These are phyloP conservation scores for Citeromyces hawaiiensis DNA, from an alignment of 1,139 yeast species.

Conservation along the genomic window DNA sequence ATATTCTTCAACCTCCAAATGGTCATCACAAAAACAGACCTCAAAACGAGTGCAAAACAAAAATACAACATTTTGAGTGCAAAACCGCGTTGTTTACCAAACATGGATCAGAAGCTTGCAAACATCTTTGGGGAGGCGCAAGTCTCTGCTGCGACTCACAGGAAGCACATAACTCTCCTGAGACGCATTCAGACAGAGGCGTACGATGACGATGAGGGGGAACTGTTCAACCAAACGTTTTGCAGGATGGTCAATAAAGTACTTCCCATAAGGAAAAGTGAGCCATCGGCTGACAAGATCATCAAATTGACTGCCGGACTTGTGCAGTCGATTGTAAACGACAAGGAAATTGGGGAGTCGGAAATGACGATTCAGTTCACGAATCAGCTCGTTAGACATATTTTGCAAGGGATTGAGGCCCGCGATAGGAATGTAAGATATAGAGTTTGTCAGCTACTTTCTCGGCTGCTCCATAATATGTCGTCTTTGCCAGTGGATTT, in stretches of 20 bases:
- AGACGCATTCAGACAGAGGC: constrained; percentile 48
- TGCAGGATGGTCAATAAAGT: constrained; percentile 50
- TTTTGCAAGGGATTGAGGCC: constrained; percentile 67
- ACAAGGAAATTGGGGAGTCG: constrained; percentile 12
- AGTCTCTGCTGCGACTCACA: constrained; percentile 56
- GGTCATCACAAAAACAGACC: too few relatives aligned
- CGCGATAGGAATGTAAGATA: constrained; percentile 67
- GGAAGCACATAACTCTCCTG: constrained; percentile 55
- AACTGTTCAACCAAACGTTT: constrained; percentile 46
- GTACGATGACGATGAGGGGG: constrained; percentile 33
- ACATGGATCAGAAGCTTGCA: neutral
- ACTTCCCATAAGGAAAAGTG: constrained; percentile 57
- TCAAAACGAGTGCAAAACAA: too few relatives aligned
- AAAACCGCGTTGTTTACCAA: neutral
- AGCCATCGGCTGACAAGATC: constrained; percentile 62
- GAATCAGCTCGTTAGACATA: constrained; percentile 48
- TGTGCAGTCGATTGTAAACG: constrained; percentile 29
- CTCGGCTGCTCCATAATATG: constrained; percentile 57
- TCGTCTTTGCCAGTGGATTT: constrained; percentile 69
- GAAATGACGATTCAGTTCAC: constrained; percentile 31
- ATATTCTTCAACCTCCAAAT: too few relatives aligned
- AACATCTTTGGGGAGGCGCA: constrained; percentile 77
- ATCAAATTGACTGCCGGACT: constrained; percentile 64
- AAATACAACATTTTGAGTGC: too few relatives aligned
- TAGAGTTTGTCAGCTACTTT: constrained; percentile 68